Evolutionary conservation across 2,329 filamentous ascomycete genomes (phyloP), one percentile per base, ranked within the genome.

Genomic region (Clarireedia paspali): DNA sequence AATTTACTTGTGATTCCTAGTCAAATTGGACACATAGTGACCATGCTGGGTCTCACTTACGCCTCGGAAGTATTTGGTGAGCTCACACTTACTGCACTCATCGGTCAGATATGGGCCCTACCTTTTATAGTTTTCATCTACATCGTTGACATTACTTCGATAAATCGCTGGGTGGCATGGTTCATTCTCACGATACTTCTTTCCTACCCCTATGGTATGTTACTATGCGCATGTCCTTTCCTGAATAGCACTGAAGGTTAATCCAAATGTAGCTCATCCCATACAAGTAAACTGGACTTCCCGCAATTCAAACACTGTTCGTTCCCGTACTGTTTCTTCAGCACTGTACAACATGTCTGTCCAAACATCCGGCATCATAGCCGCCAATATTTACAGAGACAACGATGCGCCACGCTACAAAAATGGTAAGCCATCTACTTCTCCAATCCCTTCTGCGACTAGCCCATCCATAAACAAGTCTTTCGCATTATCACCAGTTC

Each of bases 1-100:
- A 88, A 86, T 63, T 66, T 88, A 36, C 74, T 88, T 6, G 77
- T 78, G 2, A 85, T 87, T n/a, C 78, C 81, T 0, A 75, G 71
- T 4, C 76, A 76, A 50, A 73, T 75, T 1, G 63, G 79, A 9
- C 76, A 77, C 57, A 76, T 80, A 42, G 67, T 72, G 45, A 72
- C 70, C 0, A 68, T 74, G 45, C 47, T 67, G 6, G 55, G 51
- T 6, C 48, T 67, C 6, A 72, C 71, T 3, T 73, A 74, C 40
- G 42, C 74, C 9, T 69, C 70, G 47, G 74, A 77, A 67, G 72
- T 71, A 69, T 64, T 78, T 66, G 63, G 78, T 70, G 70, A 79
- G 59, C 74, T 83, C 30, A 72, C 75, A 0, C 68, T 82, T 6
- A 71, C 78, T 26, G 73, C 73, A 23, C 65, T 72, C 63, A 74